Evolutionary conservation across 2,329 filamentous ascomycete genomes (phyloP).

Genomic region (Fusarium sp.): DNA sequence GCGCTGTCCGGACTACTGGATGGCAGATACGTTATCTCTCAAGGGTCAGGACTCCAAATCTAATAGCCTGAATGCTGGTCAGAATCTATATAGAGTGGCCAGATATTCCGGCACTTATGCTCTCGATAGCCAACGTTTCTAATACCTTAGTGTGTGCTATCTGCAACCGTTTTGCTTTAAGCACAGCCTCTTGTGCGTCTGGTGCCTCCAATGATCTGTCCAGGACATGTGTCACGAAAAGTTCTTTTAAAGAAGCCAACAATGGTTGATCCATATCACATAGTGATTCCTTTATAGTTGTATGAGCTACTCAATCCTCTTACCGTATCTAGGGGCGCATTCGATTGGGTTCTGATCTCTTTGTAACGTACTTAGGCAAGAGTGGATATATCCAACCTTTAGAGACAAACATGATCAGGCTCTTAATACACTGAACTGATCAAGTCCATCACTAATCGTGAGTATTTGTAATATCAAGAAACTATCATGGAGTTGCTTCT

Average conservation of each 20-base stretch:
- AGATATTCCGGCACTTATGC: background rate
- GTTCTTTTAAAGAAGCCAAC: background rate
- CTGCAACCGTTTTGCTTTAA: background rate
- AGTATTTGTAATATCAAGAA: background rate
- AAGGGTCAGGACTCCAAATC: rapidly evolving
- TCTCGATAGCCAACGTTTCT: background rate
- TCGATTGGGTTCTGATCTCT: background rate
- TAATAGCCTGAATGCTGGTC: background rate
- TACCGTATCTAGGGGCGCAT: background rate
- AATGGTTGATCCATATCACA: background rate
- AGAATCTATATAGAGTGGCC: background rate
- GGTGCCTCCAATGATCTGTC: too few relatives aligned
- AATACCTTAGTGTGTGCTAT: background rate
- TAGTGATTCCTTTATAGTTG: background rate
- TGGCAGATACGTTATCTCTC: background rate
- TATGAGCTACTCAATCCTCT: background rate
- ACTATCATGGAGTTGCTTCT: background rate
- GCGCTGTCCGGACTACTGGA: background rate
- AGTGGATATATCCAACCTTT: background rate
- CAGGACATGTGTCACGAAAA: background rate
- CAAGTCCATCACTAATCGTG: rapidly evolving
- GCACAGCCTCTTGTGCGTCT: background rate
- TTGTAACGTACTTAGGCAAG: background rate
- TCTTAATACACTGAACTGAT: background rate
- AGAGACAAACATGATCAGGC: background rate